Evolutionary conservation across 2,329 filamentous ascomycete species (phyloP).

Genomic region (Penicillium sp.): DNA sequence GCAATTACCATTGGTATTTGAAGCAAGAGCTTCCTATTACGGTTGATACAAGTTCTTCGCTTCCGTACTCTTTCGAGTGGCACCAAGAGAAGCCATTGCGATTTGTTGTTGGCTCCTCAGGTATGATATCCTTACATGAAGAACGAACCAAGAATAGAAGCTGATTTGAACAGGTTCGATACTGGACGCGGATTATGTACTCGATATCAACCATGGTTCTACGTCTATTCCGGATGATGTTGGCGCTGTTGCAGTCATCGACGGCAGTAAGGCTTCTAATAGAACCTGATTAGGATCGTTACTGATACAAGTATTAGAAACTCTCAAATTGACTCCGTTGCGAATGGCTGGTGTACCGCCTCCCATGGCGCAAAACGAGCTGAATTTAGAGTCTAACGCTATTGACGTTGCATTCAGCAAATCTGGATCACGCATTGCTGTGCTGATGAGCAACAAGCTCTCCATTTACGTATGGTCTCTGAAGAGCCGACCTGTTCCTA

Average conservation of each 20-base stretch:
- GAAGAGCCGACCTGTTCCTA: constrained; percentile 42
- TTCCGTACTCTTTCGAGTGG: constrained; percentile 57
- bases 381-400: constrained; percentile 62
- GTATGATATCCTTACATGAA: constrained; percentile 35
- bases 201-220: constrained; percentile 67
- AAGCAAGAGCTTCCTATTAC: constrained; percentile 75
- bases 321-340: constrained; percentile 80
- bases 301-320: constrained; percentile 43
- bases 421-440: constrained; percentile 64
- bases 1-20: constrained; percentile 97
- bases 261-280: constrained; percentile 60
- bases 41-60: constrained; percentile 23
- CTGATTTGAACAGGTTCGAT: constrained; percentile 45
- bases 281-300: background rate
- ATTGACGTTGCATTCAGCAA: constrained; percentile 74
- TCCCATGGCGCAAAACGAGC: constrained; percentile 82
- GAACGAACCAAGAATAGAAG: background rate
- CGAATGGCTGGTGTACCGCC: constrained; percentile 82
- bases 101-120: constrained; percentile 56
- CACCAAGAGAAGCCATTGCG: constrained; percentile 81
- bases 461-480: constrained; percentile 70
- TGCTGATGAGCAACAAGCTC: constrained; percentile 67
- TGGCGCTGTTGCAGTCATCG: constrained; percentile 79
- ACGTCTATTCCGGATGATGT: constrained; percentile 70
- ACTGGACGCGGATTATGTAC: constrained; percentile 65